Percentiles rank a stretch among this genome's conserved stretches.
These are phyloP conservation scores for Gyromitra esculenta DNA, from an alignment of 2,329 filamentous ascomycete species.

Conservation along the genomic window DNA sequence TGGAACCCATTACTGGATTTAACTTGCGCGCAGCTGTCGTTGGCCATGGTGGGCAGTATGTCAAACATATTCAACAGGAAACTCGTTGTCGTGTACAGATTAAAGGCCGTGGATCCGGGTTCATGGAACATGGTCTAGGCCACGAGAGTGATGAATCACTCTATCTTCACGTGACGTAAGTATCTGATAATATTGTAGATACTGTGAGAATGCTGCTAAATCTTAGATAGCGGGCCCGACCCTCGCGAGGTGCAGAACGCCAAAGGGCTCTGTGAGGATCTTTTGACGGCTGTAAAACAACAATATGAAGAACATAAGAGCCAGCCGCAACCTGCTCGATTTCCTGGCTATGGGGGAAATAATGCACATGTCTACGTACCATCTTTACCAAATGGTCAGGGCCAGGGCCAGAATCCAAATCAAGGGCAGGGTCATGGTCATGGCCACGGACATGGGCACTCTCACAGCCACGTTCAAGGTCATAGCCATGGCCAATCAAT, in stretches of 20 bases:
- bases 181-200: slow-evolving; percentile 55
- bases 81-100: slow-evolving; percentile 97
- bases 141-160: slow-evolving; percentile 93
- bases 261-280: slow-evolving; percentile 86
- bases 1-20: slow-evolving; percentile 92
- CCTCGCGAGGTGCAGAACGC: slow-evolving; percentile 84
- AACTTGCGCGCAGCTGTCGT: slow-evolving; percentile 97
- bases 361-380: slow-evolving; percentile 66
- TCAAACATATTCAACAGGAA: slow-evolving; percentile 97
- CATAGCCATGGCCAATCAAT: slow-evolving; percentile 18
- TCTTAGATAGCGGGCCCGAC: slow-evolving; percentile 76
- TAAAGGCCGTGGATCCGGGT: slow-evolving; percentile 94
- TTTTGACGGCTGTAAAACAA: slow-evolving; percentile 84
- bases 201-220: slow-evolving; percentile 59
- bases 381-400: slow-evolving; percentile 60
- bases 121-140: slow-evolving; percentile 87
- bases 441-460: slow-evolving; percentile 49
- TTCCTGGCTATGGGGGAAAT: slow-evolving; percentile 66
- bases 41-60: slow-evolving; percentile 90
- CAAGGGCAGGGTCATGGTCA: slow-evolving; percentile 47
- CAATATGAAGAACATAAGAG: slow-evolving; percentile 93
- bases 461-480: slow-evolving; percentile 2
- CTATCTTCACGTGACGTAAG: slow-evolving; percentile 94
- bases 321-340: slow-evolving; percentile 74
- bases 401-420: slow-evolving; percentile 58